These are phyloP conservation scores for Fusarium camptoceras DNA, from an alignment of 2,329 filamentous ascomycete species.

Conservation along the genomic window DNA sequence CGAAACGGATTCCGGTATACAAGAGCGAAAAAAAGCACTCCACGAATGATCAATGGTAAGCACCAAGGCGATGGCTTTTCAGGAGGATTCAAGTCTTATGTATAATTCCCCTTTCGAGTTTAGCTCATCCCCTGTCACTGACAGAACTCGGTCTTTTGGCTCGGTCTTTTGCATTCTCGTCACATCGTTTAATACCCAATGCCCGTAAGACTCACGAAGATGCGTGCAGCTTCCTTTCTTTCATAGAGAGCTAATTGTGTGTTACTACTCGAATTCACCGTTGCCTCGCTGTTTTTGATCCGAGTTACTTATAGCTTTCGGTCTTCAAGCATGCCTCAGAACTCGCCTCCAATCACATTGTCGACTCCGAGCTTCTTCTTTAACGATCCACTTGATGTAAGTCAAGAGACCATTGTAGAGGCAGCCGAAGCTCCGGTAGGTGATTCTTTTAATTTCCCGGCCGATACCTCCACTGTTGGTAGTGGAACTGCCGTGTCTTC, in stretches of 20 bases:
- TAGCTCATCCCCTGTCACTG: slow-evolving; percentile 12
- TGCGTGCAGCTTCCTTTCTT: slow-evolving; percentile 1
- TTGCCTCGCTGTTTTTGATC: slow-evolving; percentile 12
- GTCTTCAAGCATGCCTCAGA: slow-evolving; percentile 9
- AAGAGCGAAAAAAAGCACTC: background rate
- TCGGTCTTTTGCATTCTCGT: slow-evolving; percentile 30
- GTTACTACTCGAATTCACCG: slow-evolving; percentile 19
- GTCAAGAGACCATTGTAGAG: slow-evolving; percentile 2
- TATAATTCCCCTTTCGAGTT: slow-evolving; percentile 4
- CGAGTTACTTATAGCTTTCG: background rate
- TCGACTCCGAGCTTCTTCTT: slow-evolving; percentile 35
- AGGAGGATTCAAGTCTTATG: background rate
- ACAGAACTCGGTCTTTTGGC: slow-evolving; percentile 31
- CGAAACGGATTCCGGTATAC: background rate
- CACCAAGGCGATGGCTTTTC: background rate
- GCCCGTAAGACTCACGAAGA: background rate
- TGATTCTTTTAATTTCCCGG: slow-evolving; percentile 3
- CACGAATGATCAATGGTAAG: background rate
- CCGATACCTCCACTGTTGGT: background rate
- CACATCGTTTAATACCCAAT: background rate
- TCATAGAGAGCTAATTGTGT: background rate
- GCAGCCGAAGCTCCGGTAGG: background rate
- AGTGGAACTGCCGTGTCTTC: slow-evolving; percentile 21
- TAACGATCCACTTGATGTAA: slow-evolving; percentile 20
- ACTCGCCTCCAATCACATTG: slow-evolving; percentile 21